Conservation (phyloP, 208 protist species). For the Sergeia podlipaevii region DNA sequence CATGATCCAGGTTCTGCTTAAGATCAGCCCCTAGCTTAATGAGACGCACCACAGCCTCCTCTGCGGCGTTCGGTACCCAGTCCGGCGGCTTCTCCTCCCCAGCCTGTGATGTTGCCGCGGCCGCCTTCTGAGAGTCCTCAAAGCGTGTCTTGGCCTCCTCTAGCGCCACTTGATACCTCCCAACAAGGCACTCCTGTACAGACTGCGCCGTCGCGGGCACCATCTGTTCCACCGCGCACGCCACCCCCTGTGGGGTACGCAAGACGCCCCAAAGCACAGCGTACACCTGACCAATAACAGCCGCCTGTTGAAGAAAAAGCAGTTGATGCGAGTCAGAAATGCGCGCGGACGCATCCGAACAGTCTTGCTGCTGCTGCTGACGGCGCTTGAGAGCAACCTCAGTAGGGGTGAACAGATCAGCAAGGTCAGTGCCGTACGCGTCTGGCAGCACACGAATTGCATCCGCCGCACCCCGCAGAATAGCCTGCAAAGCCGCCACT, state of each 20-base stretch:
- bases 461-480: slow-evolving; percentile 38
- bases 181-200: slow-evolving; percentile 30
- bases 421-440: slow-evolving; percentile 18
- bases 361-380: not conserved
- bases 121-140: not conserved
- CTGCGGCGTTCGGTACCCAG: slow-evolving; percentile 48
- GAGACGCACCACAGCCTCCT: slow-evolving; percentile 45
- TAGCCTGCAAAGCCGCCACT: slow-evolving; percentile 58
- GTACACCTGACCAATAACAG: slow-evolving; percentile 57
- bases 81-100: not conserved
- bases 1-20: slow-evolving; percentile 24
- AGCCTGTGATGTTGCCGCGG: slow-evolving; percentile 1
- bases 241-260: slow-evolving; percentile 35
- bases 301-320: slow-evolving; percentile 49
- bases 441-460: slow-evolving; percentile 21
- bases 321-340: slow-evolving; percentile 21
- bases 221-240: slow-evolving; percentile 33
- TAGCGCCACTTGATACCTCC: slow-evolving; percentile 21
- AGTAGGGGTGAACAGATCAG: slow-evolving; percentile 30
- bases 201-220: slow-evolving; percentile 26
- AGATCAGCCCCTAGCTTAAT: slow-evolving; percentile 40
- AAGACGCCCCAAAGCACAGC: slow-evolving; percentile 62
- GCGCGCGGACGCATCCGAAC: not conserved
- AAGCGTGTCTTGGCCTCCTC: slow-evolving; percentile 17
- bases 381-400: not conserved